A percentile compares a stretch with the other conserved stretches of the same genome.
phyloP scores from a whole-genome alignment of 257 asterid genomes.

The Linaria vulgaris region DNA sequence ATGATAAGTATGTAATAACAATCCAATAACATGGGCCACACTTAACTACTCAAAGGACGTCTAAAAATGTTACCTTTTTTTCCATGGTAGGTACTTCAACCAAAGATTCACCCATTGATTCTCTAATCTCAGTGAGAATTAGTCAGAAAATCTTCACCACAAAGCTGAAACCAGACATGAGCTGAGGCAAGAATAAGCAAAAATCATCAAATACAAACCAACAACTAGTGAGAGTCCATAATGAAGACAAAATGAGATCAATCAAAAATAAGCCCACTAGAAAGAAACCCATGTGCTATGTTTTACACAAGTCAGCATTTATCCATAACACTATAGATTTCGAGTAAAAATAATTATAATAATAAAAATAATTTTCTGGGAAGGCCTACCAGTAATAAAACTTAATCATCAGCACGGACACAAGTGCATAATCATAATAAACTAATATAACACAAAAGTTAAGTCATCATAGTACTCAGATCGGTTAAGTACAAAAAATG shows the following conservation, averaged over 20 bases:
- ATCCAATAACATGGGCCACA: constrained; percentile 17
- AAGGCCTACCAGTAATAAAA: constrained; percentile 37
- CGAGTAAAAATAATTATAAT: constrained; percentile 24
- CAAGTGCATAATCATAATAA: constrained; percentile 16
- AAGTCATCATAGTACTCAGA: constrained; percentile 30
- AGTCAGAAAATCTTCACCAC: constrained; percentile 33
- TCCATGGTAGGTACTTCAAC: constrained; percentile 35
- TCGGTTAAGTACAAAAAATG: constrained; percentile 41
- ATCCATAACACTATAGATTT: constrained; percentile 25
- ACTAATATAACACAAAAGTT: constrained; percentile 24
- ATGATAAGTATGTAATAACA: constrained; percentile 6
- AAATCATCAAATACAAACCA: constrained; percentile 36
- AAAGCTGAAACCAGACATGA: constrained; percentile 23
- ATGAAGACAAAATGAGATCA: constrained; percentile 35
- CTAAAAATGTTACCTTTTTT: constrained; percentile 40
- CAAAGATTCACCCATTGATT: constrained; percentile 49
- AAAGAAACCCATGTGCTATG: constrained; percentile 51
- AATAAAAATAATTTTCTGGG: constrained; percentile 32
- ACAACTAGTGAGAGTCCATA: constrained; percentile 28
- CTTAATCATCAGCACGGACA: constrained; percentile 43
- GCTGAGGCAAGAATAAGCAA: constrained; percentile 38
- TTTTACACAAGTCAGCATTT: constrained; percentile 34
- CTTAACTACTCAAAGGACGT: constrained; percentile 21
- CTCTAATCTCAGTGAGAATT: constrained; percentile 22
- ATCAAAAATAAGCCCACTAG: constrained; percentile 28